These are phyloP conservation scores for Lecanoromycetidae sp. DNA, from an alignment of 2,329 filamentous ascomycete genomes.

Conservation along the genomic window DNA sequence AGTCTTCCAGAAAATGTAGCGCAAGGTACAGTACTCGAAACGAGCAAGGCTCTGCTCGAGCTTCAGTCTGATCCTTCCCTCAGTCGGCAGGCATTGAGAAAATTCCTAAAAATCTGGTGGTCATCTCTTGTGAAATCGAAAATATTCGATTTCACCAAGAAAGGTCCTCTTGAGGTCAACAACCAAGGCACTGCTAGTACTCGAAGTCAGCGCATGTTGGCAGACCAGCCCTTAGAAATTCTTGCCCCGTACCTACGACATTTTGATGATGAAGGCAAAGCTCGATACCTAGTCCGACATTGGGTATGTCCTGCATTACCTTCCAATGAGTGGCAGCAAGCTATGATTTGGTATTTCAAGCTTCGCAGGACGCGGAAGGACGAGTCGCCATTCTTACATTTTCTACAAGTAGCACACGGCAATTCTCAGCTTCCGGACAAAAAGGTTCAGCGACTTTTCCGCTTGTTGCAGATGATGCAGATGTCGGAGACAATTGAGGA, in stretches of 20 bases:
- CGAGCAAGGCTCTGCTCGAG: background rate
- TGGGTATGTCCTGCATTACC: background rate
- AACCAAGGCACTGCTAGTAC: background rate
- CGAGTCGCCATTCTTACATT: background rate
- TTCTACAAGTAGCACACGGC: background rate
- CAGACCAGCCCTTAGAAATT: background rate
- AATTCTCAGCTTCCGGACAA: background rate
- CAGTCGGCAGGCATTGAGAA: background rate
- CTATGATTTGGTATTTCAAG: background rate
- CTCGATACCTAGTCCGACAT: constrained; percentile 7
- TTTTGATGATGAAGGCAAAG: background rate
- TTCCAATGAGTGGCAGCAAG: background rate
- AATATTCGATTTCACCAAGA: too few species aligned
- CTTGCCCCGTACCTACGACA: constrained; percentile 5
- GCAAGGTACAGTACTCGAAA: background rate
- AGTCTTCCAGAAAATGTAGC: background rate
- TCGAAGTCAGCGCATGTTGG: constrained; percentile 1
- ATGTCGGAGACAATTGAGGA: constrained; percentile 4
- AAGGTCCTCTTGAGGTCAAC: background rate
- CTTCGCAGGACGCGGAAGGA: too few species aligned
- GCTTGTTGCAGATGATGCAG: constrained; percentile 6
- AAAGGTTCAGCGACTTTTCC: background rate
- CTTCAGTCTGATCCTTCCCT: background rate
- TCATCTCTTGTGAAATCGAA: background rate
- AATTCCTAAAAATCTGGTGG: constrained; percentile 5